Conservation (phyloP, 148 eudicot genomes). For the Camellia japonica region DNA sequence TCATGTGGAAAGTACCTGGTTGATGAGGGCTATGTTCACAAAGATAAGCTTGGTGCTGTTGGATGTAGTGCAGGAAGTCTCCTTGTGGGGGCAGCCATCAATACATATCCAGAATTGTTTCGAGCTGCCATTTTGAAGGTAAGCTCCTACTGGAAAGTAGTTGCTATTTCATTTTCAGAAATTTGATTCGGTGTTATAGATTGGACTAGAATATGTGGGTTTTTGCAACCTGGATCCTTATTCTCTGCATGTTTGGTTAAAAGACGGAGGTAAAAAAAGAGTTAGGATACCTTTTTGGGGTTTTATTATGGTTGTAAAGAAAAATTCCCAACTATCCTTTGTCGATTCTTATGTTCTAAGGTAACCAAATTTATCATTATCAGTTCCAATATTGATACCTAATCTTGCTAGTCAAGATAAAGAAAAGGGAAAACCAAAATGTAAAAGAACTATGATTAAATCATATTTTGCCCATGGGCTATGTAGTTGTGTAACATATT, state of each 20-base stretch:
- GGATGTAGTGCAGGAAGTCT: constrained; percentile 92
- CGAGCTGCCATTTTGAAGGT: constrained; percentile 86
- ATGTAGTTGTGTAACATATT: background rate
- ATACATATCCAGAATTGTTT: constrained; percentile 66
- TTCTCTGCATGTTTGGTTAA: background rate
- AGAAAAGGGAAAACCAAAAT: background rate
- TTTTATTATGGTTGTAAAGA: background rate
- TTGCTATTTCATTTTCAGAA: background rate
- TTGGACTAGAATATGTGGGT: background rate
- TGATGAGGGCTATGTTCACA: constrained; percentile 60
- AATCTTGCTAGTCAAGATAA: constrained; percentile 5
- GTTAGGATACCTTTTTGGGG: background rate
- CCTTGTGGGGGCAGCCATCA: constrained; percentile 80
- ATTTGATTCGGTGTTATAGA: background rate
- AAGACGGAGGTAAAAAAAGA: background rate
- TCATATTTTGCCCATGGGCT: too few relatives aligned
- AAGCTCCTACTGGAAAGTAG: constrained; percentile 1
- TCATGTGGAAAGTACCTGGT: constrained; percentile 76
- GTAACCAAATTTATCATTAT: background rate
- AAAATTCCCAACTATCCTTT: background rate
- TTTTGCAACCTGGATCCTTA: background rate
- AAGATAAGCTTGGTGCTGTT: constrained; percentile 63
- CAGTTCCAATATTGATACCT: background rate
- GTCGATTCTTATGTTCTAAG: background rate
- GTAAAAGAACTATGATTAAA: too few relatives aligned